Conservation (phyloP, 2,329 filamentous ascomycete species). For the Paramyrothecium sp. region DNA sequence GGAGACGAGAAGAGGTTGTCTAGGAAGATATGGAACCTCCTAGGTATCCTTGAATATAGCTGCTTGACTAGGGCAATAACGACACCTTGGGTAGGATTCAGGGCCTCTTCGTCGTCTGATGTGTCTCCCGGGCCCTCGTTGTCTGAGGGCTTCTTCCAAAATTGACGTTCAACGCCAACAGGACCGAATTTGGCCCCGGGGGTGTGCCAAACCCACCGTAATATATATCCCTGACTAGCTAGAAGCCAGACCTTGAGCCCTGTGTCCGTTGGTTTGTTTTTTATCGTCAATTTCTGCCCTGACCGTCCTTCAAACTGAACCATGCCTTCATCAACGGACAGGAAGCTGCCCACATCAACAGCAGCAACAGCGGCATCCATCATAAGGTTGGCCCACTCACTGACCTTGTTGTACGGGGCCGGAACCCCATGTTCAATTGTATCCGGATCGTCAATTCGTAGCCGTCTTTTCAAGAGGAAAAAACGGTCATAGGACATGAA, state of each 20-base stretch:
- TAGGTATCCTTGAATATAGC: slow-evolving; percentile 1
- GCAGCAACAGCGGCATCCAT: neutral
- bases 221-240: neutral
- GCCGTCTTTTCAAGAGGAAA: neutral
- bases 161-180: neutral
- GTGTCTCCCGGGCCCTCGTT: neutral
- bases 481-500: neutral
- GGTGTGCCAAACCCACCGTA: neutral
- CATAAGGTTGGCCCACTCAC: neutral
- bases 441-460: neutral
- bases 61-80: neutral
- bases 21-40: slow-evolving; percentile 14
- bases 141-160: neutral
- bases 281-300: neutral
- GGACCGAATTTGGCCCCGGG: neutral
- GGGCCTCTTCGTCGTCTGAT: neutral
- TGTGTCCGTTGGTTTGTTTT: neutral
- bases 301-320: neutral
- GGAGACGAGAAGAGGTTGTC: slow-evolving; percentile 12
- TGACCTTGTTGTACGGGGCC: too few relatives aligned
- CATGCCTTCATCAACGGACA: neutral
- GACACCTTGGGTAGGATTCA: neutral
- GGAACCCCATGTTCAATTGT: too few relatives aligned
- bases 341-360: neutral
- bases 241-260: neutral